Base-by-base conservation (phyloP, 1,284 basidiomycete species). In the Marasmius sp. region DNA sequence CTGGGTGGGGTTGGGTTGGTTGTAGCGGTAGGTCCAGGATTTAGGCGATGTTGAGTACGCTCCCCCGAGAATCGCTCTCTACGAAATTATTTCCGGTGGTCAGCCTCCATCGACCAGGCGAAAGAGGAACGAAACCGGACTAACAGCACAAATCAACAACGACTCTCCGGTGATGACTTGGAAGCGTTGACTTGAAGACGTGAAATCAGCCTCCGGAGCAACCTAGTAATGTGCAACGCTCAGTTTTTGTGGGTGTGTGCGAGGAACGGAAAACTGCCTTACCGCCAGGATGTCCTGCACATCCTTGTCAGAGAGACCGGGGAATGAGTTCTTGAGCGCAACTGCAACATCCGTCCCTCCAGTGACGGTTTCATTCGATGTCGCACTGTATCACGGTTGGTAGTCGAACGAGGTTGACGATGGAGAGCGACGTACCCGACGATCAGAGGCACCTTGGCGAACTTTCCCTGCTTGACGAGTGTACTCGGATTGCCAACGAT, bases 371-470 rank as follows among this genome's bases (percentile, higher is more conserved):
- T 63, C 62, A 38, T 63, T 63, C 33, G 62, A 63, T 22, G 62
- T 63, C 14, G 62, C 47, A 3, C 62, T 63, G 33, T 11, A 18
- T 14, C 18, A 49, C 18, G 18, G 43, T 14, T n/a, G 11, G 34
- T 4, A 45, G n/a, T 61, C 20, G 27, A 45, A 9, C 18, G 12
- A 16, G 34, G 39, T 9, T 33, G 20, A 16, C 18, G 1, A 53
- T 48, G 43, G 51, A 33, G 16, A 37, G 18, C n/a, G 33, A 70
- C 79, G 50, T 68, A 86, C 85, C 85, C 85, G 45, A 85, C 80
- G 39, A 88, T 81, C 1, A 87, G 67, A n/a, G 85, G 81, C 4
- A 87, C 80, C 27, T 76, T 71, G 1, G 75, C 70, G 62, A 83
- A 84, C 34, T 77, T 74, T 3, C 82, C 81, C 11, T 70, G 59